Base-by-base conservation (phyloP, 2,329 filamentous ascomycete species). In the Ophiobolus disseminans region DNA sequence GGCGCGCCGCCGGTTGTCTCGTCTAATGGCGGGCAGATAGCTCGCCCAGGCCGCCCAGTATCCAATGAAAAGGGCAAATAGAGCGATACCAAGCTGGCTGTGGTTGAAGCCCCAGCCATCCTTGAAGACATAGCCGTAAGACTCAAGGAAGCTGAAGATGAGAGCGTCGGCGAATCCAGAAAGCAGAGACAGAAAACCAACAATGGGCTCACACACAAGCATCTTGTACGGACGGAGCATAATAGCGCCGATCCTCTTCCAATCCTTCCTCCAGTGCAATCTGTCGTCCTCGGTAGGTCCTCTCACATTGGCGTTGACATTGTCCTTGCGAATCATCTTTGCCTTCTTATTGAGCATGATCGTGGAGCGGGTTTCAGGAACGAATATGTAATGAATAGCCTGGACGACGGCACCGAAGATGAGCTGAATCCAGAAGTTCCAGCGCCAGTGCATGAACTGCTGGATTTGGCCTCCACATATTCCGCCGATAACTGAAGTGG, bases 371-470 rank as follows among this genome's bases (percentile, higher is more conserved):
- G 89, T 93, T 71, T 94, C 90, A 1, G 88, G 88, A 3, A 92
- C 89, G 3, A 83, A 77, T 48, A 87, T 65, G 39, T 86, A 74
- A 65, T 91, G 88, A 9, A 89, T 63, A 3, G 82, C 16, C 65
- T 92, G 89, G 1, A 89, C 83, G 20, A 83, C 78, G 4, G 74
- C 85, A 20, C 90, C 89, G 48, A 94, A 86, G 58, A 91, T 90
- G 51, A 93, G 82, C 72, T 92, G 88, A 53, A 92, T 86, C 88
- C 89, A 93, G 69, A 92, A 91, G 48, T 80, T 84, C 86, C 86
- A 91, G 57, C 81, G 80, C 89, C 89, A 93, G 13, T 82, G 76
- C 1, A 88, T 76, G 56, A 83, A 84, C 30, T 82, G 71, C 68
- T 91, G 82, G 13, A 86, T 82, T 60, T 90, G 90, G 1, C 87